phyloP scores from a whole-genome alignment of 2,329 filamentous ascomycete species.

The Paecilomyces fulvus region DNA sequence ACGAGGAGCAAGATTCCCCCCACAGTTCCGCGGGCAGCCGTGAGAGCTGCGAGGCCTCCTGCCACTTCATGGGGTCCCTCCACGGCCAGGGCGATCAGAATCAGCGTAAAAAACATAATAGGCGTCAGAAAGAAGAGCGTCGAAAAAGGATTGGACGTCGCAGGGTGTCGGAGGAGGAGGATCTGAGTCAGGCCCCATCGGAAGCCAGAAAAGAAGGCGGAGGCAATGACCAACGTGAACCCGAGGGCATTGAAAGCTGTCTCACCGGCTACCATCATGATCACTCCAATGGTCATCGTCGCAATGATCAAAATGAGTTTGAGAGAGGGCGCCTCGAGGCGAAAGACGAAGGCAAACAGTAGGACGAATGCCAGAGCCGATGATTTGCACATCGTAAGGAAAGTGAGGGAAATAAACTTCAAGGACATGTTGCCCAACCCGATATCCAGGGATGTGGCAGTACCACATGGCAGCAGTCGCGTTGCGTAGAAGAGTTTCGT shows the following conservation, averaged over 20 bases:
- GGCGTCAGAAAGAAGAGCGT: constrained; percentile 97
- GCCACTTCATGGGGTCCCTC: constrained; percentile 67
- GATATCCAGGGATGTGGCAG: constrained; percentile 89
- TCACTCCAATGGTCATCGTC: constrained; percentile 83
- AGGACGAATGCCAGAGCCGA: constrained; percentile 92
- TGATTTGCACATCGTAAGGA: constrained; percentile 99
- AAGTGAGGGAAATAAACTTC: constrained; percentile 92
- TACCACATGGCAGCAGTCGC: constrained; percentile 82
- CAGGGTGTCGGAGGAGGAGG: constrained; percentile 82
- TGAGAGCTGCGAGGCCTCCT: constrained; percentile 56
- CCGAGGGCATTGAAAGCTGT: constrained; percentile 79
- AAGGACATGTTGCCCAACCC: constrained; percentile 92
- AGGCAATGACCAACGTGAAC: constrained; percentile 85
- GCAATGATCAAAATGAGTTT: constrained; percentile 79
- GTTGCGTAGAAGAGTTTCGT: constrained; percentile 86
- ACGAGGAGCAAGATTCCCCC: constrained; percentile 66
- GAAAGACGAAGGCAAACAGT: constrained; percentile 88
- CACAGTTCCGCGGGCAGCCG: constrained; percentile 57
- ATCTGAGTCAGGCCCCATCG: constrained; percentile 99
- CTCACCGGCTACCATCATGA: constrained; percentile 98
- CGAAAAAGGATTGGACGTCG: constrained; percentile 92
- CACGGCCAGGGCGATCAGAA: constrained; percentile 72
- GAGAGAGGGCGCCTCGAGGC: constrained; percentile 78
- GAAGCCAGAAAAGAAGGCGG: constrained; percentile 92
- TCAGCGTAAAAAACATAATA: constrained; percentile 82